These are phyloP conservation scores for Polygonum aviculare DNA, from an alignment of 148 eudicot genomes.

Conservation along the genomic window DNA sequence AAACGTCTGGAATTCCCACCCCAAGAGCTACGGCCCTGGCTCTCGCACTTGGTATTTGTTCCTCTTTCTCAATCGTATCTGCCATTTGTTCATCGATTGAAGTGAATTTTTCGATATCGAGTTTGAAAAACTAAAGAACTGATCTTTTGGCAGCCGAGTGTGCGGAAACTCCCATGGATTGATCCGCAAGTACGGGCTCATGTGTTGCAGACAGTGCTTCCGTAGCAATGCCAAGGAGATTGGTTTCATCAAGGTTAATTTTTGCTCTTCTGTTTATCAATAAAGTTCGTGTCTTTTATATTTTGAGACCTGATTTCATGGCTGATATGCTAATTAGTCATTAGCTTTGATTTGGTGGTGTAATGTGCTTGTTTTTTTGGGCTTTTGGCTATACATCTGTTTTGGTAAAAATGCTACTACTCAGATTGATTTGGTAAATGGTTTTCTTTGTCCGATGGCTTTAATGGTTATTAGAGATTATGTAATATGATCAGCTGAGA, in stretches of 20 bases:
- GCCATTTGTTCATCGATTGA: neutral
- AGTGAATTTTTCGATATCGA: neutral
- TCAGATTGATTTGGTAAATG: neutral
- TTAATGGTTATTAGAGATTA: neutral
- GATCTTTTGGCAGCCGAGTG: conserved; percentile 27
- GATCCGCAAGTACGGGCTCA: conserved; percentile 46
- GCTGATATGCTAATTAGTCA: neutral
- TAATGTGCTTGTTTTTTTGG: neutral
- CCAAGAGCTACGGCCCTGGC: conserved; percentile 43
- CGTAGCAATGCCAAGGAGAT: conserved; percentile 52
- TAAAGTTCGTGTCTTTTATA: too few relatives aligned
- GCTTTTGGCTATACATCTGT: neutral
- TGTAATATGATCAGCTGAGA: neutral
- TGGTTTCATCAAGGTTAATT: conserved; percentile 38
- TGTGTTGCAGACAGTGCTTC: conserved; percentile 60
- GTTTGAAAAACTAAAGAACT: neutral
- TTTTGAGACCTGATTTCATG: neutral
- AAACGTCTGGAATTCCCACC: conserved; percentile 41
- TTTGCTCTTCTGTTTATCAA: neutral
- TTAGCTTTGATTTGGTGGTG: neutral
- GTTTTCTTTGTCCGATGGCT: neutral
- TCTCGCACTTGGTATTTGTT: conserved; percentile 33
- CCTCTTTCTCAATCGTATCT: neutral
- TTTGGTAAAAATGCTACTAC: neutral
- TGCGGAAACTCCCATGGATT: conserved; percentile 42